Base-by-base conservation (phyloP, 2,329 filamentous ascomycete species). In the Talaromyces rugulosus region DNA sequence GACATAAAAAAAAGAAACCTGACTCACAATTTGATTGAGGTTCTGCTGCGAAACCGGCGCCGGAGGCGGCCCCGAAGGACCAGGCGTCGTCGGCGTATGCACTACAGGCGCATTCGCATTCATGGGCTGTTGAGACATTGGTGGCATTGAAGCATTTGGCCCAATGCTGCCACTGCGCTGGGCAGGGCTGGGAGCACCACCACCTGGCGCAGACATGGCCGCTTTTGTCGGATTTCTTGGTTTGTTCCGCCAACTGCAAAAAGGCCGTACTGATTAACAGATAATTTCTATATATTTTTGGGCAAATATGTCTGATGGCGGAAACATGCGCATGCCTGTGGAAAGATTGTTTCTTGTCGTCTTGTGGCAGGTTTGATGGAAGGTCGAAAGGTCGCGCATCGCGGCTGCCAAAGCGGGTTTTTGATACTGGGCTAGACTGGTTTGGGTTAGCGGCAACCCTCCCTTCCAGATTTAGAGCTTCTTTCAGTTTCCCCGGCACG, bases 1-100 rank as follows among this genome's bases (percentile, higher is more conserved):
- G 47, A 61, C 56, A 27, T 16, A 56, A 61, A 53, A 31, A 31
- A 63, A 63, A 62, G 50, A n/a, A 47, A 40, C 36, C 57, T 2
- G 23, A 82, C 93, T 85, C 84, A 97, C 94, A 77, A 98, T 98
- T 69, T 96, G 92, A 70, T 98, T 98, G 1, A 97, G 77, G 72
- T 97, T 96, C 70, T 96, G 91, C 65, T 94, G 92, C 2, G 89
- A 92, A 78, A 92, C 88, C 14, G 73, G 73, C 47, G 74, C 74
- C 59, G 72, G 73, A 9, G 73, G 71, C 34, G 70, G 72, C 5
- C 71, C 69, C 5, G 75, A 76, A 55, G 80, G 72, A 62, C 81
- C 75, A 68, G 76, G 64, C 6, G 62, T 63, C 27, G 62, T 58
- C 5, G 62, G 62, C 9, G 62, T 63, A 54, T 63, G 62, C 62